Conservation (phyloP, 2,329 filamentous ascomycete genomes). For the Aspergillus sp. region DNA sequence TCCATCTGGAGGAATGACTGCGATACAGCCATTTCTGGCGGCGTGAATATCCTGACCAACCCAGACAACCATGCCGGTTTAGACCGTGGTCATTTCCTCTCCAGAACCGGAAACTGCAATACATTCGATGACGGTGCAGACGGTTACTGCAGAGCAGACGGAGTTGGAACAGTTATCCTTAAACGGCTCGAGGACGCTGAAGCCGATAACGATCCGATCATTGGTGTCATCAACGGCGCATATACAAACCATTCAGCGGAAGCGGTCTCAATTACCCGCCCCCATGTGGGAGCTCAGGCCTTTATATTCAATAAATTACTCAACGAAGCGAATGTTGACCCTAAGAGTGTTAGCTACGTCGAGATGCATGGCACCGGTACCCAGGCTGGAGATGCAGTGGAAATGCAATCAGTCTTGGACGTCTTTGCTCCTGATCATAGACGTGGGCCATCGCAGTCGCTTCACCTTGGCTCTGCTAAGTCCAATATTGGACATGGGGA, state of each 20-base stretch:
- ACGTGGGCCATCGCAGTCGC: conserved; percentile 37
- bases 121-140: conserved; percentile 79
- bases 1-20: conserved; percentile 74
- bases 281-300: conserved; percentile 75
- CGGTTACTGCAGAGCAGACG: conserved; percentile 80
- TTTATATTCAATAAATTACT: conserved; percentile 69
- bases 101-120: conserved; percentile 67
- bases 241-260: conserved; percentile 83
- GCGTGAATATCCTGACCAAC: conserved; percentile 74
- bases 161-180: conserved; percentile 70
- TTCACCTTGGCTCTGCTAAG: conserved; percentile 65
- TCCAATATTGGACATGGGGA: conserved; percentile 65
- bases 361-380: conserved; percentile 92
- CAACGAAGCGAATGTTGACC: conserved; percentile 71
- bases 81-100: conserved; percentile 75
- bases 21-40: conserved; percentile 77
- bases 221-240: conserved; percentile 72
- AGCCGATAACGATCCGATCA: conserved; percentile 66
- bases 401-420: conserved; percentile 75
- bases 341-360: conserved; percentile 76
- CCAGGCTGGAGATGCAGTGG: conserved; percentile 75
- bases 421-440: conserved; percentile 58
- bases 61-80: conserved; percentile 77
- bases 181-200: conserved; percentile 79
- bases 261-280: conserved; percentile 79